phyloP scores from a whole-genome alignment of 768 basidiomycete species.

The Kwoniella dendrophila region DNA sequence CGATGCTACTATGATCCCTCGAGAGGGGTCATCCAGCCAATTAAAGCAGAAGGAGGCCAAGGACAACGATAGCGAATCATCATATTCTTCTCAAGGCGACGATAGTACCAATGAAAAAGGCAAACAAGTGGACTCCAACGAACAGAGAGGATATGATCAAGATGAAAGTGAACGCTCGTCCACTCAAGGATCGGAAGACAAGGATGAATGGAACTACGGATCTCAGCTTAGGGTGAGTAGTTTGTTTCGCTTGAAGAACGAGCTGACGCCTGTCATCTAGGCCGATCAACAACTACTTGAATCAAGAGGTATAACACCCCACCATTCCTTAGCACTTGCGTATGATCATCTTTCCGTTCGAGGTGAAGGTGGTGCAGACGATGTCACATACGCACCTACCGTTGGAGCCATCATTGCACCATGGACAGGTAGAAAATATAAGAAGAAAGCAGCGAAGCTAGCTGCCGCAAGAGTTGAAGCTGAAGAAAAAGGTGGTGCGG shows the following conservation, averaged over 20 bases:
- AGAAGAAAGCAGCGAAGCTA: constrained; percentile 40
- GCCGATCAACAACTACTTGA: constrained; percentile 36
- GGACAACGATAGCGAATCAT: too few relatives aligned
- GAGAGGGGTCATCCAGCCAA: too few relatives aligned
- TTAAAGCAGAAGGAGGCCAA: too few relatives aligned
- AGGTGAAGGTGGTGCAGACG: constrained; percentile 41
- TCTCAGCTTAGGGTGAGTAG: constrained; percentile 19
- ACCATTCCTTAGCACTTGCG: constrained; percentile 40
- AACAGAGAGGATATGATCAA: not conserved
- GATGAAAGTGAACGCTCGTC: not conserved
- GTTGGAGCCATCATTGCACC: constrained; percentile 46
- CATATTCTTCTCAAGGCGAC: too few relatives aligned
- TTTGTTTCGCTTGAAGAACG: not conserved
- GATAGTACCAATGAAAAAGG: not conserved
- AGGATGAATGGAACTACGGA: constrained; percentile 16
- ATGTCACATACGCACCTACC: constrained; percentile 43
- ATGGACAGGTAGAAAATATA: constrained; percentile 38
- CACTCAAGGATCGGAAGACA: not conserved
- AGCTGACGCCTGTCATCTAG: constrained; percentile 10
- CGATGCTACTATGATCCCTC: too few relatives aligned
- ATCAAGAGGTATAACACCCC: constrained; percentile 29
- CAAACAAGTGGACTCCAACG: not conserved
- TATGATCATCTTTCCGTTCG: constrained; percentile 45
- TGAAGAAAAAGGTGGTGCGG: constrained; percentile 34
- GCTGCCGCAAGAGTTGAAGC: constrained; percentile 30